Evolutionary conservation across 2,329 filamentous ascomycete species (phyloP).

Genomic region (Corniculantispora saksenae): DNA sequence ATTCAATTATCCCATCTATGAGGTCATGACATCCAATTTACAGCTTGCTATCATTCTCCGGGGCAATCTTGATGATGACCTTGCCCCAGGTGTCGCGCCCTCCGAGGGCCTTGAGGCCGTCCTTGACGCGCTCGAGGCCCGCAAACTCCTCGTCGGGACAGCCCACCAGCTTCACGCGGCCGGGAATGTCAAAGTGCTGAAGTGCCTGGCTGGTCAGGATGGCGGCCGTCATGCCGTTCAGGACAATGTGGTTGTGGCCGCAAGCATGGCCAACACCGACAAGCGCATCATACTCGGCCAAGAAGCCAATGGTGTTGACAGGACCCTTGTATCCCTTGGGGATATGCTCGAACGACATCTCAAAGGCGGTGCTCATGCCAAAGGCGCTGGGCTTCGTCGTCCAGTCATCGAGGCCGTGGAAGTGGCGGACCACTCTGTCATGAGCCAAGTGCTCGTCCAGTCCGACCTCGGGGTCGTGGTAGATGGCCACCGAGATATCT

Average conservation of each 20-base stretch:
- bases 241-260: constrained; percentile 23
- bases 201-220: constrained; percentile 20
- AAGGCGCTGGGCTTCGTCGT: constrained; percentile 15
- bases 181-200: constrained; percentile 21
- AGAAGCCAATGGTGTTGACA: constrained; percentile 21
- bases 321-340: constrained; percentile 9
- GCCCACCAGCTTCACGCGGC: constrained; percentile 20
- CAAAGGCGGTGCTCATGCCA: constrained; percentile 22
- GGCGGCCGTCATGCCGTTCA: constrained; percentile 22
- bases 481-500: constrained; percentile 21
- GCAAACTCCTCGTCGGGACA: constrained; percentile 72
- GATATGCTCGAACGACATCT: constrained; percentile 20
- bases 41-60: constrained; percentile 61
- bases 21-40: constrained; percentile 29
- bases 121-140: constrained; percentile 76
- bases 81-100: constrained; percentile 91
- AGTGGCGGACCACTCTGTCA: constrained; percentile 23
- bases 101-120: constrained; percentile 75
- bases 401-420: constrained; percentile 19
- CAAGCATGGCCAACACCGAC: constrained; percentile 22
- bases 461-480: constrained; percentile 23
- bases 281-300: constrained; percentile 25
- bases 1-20: background rate
- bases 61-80: constrained; percentile 84
- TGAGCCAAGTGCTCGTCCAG: constrained; percentile 22